Conservation (phyloP, 2,329 filamentous ascomycete species). For the Scolecobasidium constrictum region DNA sequence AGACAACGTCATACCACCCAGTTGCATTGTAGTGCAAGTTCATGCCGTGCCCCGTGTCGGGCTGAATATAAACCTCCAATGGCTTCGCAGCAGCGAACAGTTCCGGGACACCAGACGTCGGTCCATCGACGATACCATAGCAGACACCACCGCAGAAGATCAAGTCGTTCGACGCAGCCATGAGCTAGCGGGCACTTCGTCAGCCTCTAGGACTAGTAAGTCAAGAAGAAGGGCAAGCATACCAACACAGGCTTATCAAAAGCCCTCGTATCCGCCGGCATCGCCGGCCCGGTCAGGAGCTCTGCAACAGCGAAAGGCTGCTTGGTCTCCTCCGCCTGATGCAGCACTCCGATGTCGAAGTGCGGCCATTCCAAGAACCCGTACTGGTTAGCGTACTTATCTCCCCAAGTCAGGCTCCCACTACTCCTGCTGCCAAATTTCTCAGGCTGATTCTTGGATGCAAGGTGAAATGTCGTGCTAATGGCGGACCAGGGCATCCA, state of each 20-base stretch:
- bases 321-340: conserved; percentile 18
- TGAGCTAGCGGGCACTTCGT: background rate
- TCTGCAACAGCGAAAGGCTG: conserved; percentile 21
- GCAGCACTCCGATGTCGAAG: conserved; percentile 19
- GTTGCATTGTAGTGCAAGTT: conserved; percentile 21
- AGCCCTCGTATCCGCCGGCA: no score
- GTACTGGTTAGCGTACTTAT: conserved; percentile 18
- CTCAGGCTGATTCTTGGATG: conserved; percentile 16
- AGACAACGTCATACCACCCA: conserved; percentile 17
- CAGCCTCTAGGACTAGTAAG: no score
- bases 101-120: conserved; percentile 12
- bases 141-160: conserved; percentile 23
- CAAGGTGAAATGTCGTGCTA: conserved; percentile 19
- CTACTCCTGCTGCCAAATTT: conserved; percentile 19
- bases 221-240: background rate
- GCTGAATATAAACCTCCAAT: conserved; percentile 9
- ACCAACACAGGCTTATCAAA: conserved; percentile 19
- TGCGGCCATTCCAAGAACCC: conserved; percentile 19
- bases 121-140: conserved; percentile 13
- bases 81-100: conserved; percentile 16
- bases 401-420: conserved; percentile 18
- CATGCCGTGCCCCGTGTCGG: conserved; percentile 19
- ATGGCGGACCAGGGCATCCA: conserved; percentile 15
- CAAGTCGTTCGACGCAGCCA: conserved; percentile 14
- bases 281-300: conserved; percentile 7